phyloP scores from a whole-genome alignment of 306 rosid genomes.

The Fagus crenata region DNA sequence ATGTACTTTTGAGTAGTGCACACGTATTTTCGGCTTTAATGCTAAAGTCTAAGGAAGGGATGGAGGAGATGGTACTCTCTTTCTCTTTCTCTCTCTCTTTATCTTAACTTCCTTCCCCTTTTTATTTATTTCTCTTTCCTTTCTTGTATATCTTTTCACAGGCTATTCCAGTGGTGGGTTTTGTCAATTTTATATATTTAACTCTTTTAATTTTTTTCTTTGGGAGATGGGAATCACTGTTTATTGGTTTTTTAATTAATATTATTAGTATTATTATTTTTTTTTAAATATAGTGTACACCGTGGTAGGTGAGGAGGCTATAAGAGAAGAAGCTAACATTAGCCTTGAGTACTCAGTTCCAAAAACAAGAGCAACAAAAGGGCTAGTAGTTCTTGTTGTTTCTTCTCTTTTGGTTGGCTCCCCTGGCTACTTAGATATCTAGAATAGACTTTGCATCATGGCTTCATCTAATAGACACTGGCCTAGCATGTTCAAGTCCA shows the following conservation, averaged over 20 bases:
- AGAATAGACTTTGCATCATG: conserved; percentile 43
- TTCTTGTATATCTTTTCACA: conserved; percentile 54
- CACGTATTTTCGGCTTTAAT: conserved; percentile 41
- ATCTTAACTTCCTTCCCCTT: conserved; percentile 16
- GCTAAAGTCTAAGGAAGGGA: conserved; percentile 52
- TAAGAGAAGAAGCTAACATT: conserved; percentile 52
- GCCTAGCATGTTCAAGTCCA: conserved; percentile 99
- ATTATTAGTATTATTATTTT: not conserved
- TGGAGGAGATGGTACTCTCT: conserved; percentile 45
- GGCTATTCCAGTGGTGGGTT: conserved; percentile 77
- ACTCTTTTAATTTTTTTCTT: conserved; percentile 21
- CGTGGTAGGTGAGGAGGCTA: conserved; percentile 68
- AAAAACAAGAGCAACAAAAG: conserved; percentile 50
- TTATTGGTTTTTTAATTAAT: conserved; percentile 1
- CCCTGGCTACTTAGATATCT: conserved; percentile 28
- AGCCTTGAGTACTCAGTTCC: conserved; percentile 37
- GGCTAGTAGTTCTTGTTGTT: conserved; percentile 26
- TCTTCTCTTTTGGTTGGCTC: conserved; percentile 37
- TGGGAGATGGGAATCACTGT: conserved; percentile 32
- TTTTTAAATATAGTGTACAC: conserved; percentile 14
- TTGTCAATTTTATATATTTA: conserved; percentile 30
- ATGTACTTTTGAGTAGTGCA: conserved; percentile 37
- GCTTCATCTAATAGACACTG: conserved; percentile 98
- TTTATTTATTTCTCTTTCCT: conserved; percentile 53
- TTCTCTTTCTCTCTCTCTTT: too few species aligned